Base-by-base conservation (phyloP, 352 stramenopile species). In the Phytophthora tubulina region DNA sequence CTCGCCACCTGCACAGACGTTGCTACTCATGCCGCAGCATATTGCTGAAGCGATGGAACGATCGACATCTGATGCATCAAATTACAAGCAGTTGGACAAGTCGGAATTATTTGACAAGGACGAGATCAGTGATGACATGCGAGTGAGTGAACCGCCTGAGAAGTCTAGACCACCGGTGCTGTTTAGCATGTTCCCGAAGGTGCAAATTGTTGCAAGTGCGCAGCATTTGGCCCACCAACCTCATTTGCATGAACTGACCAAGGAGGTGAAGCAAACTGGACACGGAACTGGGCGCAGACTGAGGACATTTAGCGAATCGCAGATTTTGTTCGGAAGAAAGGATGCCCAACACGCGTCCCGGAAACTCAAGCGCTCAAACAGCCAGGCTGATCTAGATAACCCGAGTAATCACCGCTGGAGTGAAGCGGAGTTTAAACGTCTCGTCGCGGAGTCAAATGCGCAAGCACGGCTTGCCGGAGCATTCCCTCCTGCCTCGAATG, bases 131-230 rank as follows among this genome's bases (percentile, higher is more conserved):
- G 85, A 93, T 33, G 88, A 95, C 32, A 76, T 85, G 33, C 75
- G 72, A 14, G 70, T 80, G 30, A 91, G 55, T 33, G 84, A 92
- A 35, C 78, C 87, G 41, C 69, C 75, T 1, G 85, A 94, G 48
- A 91, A 89, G 49, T 75, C 67, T 13, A 76, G 87, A n/a, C 70
- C 82, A 0, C 63, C 81, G 1, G 64, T 78, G 35, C 67, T 96
- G 10, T 96, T 94, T 63, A 85, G 78, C 48, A 94, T 96, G 84
- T 96, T 96, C 31, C 89, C 89, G 0, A 95, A 92, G 59, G 89
- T 95, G 8, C 86, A 94, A 54, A 95, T 96, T 50, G 86, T 94
- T 31, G 75, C 86, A 9, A 93, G 85, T 27, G 86, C 89, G 2
- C 88, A 95, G 68, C 88, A 94, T 58, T 76, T 94, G 9, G 85